Evolutionary conservation across 192 early-diverging fungal genomes (phyloP).

Genomic region (Backusella westeae): DNA sequence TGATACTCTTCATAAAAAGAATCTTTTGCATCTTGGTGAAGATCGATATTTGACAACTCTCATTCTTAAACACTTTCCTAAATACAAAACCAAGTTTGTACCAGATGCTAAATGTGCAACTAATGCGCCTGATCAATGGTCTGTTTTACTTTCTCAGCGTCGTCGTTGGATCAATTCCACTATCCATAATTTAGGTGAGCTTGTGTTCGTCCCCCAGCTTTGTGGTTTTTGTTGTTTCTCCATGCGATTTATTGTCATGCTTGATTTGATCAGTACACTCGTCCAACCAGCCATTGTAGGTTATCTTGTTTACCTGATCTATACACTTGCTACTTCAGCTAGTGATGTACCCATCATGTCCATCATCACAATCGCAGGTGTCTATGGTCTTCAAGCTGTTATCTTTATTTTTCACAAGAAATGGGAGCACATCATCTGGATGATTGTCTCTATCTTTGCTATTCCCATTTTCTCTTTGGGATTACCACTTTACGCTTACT

Average conservation of each 20-base stretch:
- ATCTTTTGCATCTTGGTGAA: constrained; percentile 95
- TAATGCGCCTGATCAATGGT: constrained; percentile 92
- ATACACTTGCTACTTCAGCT: constrained; percentile 52
- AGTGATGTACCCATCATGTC: constrained; percentile 74
- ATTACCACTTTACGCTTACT: constrained; percentile 90
- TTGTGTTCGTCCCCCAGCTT: constrained; percentile 90
- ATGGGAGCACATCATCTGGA: constrained; percentile 93
- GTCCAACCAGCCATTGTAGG: constrained; percentile 88
- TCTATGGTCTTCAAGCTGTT: constrained; percentile 85
- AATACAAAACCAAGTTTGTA: constrained; percentile 90
- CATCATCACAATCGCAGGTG: constrained; percentile 77
- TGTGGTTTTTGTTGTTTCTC: constrained; percentile 98
- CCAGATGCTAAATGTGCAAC: constrained; percentile 91
- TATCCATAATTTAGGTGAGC: constrained; percentile 95
- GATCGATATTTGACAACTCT: constrained; percentile 94
- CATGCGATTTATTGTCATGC: constrained; percentile 92
- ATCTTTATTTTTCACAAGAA: constrained; percentile 74
- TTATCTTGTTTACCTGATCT: constrained; percentile 84
- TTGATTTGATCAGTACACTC: constrained; percentile 89
- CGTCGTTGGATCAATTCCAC: constrained; percentile 99
- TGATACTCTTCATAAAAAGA: constrained; percentile 98
- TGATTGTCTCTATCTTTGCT: constrained; percentile 92
- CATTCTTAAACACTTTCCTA: constrained; percentile 96
- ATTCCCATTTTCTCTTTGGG: constrained; percentile 84
- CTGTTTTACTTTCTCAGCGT: constrained; percentile 92